These are phyloP conservation scores for Lyophyllum semitale DNA, from an alignment of 768 basidiomycete species.

Conservation along the genomic window DNA sequence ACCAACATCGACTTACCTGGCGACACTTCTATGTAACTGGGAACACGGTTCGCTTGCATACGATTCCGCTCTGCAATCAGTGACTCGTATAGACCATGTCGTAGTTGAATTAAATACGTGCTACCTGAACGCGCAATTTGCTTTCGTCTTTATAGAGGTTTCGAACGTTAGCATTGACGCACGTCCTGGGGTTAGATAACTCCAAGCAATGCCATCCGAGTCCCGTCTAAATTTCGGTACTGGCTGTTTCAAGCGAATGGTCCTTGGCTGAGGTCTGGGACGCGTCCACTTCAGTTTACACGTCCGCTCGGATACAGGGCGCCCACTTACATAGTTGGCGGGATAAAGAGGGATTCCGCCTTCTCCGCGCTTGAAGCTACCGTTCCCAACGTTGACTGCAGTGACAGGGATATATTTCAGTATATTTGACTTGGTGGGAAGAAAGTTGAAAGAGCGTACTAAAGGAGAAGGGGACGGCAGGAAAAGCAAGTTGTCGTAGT, in stretches of 20 bases:
- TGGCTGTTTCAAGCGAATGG: slow-evolving; percentile 1
- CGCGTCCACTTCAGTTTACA: neutral
- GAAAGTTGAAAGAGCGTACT: neutral
- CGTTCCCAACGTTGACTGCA: neutral
- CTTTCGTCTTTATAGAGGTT: neutral
- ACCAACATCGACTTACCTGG: too few relatives aligned
- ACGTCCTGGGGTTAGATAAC: slow-evolving; percentile 5
- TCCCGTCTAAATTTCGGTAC: slow-evolving; percentile 1
- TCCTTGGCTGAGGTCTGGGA: neutral
- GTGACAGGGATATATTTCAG: too few relatives aligned
- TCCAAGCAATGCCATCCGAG: slow-evolving; percentile 8
- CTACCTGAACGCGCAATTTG: neutral
- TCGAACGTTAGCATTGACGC: slow-evolving; percentile 7
- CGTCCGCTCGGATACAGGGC: neutral
- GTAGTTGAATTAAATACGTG: too few relatives aligned
- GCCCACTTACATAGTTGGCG: neutral
- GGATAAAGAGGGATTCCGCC: neutral
- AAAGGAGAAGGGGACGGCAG: slow-evolving; percentile 4
- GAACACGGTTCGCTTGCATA: too few relatives aligned
- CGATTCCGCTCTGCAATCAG: too few relatives aligned
- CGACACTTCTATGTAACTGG: too few relatives aligned
- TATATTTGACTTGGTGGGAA: too few relatives aligned
- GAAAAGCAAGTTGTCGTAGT: neutral
- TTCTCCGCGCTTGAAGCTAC: neutral
- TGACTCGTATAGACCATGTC: too few relatives aligned